These are phyloP conservation scores for Hymenoscyphus fraxineus DNA, from an alignment of 2,329 filamentous ascomycete genomes.

Conservation along the genomic window DNA sequence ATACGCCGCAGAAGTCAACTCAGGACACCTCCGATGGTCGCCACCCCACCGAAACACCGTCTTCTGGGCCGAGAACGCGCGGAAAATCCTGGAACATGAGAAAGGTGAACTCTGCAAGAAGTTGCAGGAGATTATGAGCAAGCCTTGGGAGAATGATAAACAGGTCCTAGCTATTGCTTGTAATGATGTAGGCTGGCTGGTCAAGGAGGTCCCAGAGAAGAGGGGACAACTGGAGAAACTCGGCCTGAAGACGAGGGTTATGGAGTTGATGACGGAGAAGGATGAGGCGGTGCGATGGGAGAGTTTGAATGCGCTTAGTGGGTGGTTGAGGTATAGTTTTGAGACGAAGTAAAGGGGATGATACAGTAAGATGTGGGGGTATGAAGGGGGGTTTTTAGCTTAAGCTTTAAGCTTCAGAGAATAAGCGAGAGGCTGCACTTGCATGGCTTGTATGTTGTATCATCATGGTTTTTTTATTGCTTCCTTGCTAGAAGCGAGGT, in stretches of 20 bases:
- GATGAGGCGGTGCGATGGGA: constrained; percentile 72
- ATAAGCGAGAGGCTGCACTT: neutral
- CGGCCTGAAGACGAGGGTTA: constrained; percentile 64
- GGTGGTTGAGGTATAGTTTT: constrained; percentile 71
- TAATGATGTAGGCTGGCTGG: constrained; percentile 67
- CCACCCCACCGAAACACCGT: constrained; percentile 66
- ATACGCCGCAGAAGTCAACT: constrained; percentile 63
- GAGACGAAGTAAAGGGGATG: constrained; percentile 37
- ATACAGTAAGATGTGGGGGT: neutral
- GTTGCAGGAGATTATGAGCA: constrained; percentile 63
- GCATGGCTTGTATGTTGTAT: neutral
- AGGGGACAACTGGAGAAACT: constrained; percentile 61
- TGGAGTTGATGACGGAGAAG: constrained; percentile 68
- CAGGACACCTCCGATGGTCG: constrained; percentile 71
- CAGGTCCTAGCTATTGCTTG: constrained; percentile 70
- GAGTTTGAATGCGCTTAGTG: constrained; percentile 67
- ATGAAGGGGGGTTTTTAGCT: too few species aligned
- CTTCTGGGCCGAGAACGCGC: constrained; percentile 72
- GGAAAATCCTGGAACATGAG: constrained; percentile 63
- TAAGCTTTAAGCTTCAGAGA: too few species aligned
- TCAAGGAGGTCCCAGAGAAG: constrained; percentile 69
- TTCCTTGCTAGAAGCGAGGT: neutral
- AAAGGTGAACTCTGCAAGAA: constrained; percentile 62
- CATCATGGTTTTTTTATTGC: neutral
- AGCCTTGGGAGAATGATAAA: constrained; percentile 67